phyloP scores from a whole-genome alignment of 1,139 yeast species.

The Blastobotrys buckinghamii region DNA sequence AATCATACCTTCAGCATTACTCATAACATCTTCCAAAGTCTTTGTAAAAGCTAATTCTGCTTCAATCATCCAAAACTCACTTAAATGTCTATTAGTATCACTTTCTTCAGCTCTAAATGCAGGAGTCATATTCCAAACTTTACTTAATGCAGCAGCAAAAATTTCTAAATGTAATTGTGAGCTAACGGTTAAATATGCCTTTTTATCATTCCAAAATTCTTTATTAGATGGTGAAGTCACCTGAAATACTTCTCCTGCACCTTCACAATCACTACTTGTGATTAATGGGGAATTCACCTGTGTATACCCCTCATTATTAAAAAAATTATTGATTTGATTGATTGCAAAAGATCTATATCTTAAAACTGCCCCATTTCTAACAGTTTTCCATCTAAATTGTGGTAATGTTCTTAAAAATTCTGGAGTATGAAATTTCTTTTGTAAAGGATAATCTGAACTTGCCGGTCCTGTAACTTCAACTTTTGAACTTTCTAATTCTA shows the following conservation, averaged over 20 bases:
- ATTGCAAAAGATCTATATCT: conserved; percentile 70
- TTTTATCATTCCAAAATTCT: conserved; percentile 54
- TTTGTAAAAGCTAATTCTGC: conserved; percentile 75
- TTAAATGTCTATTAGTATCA: conserved; percentile 83
- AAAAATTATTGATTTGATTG: conserved; percentile 47
- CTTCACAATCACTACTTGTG: conserved; percentile 93
- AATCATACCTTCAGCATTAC: conserved; percentile 65
- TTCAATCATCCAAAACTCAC: conserved; percentile 98
- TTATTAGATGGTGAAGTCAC: conserved; percentile 35
- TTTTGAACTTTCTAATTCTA: conserved; percentile 37
- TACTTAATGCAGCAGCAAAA: conserved; percentile 60
- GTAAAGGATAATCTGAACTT: conserved; percentile 66
- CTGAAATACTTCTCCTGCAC: conserved; percentile 86
- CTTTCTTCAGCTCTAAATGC: conserved; percentile 93
- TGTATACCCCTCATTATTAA: conserved; percentile 47
- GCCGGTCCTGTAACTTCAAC: conserved; percentile 42
- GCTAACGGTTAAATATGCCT: conserved; percentile 77
- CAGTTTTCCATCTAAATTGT: conserved; percentile 71
- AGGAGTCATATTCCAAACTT: conserved; percentile 89
- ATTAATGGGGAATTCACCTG: conserved; percentile 83
- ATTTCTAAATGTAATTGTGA: conserved; percentile 89
- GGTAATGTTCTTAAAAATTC: conserved; percentile 66
- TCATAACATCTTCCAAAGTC: conserved; percentile 53
- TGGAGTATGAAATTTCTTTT: conserved; percentile 65
- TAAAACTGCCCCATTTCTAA: conserved; percentile 56